Evolutionary conservation across 495 filamentous ascomycete species (phyloP).

Genomic region (Tuber umbilicatum): DNA sequence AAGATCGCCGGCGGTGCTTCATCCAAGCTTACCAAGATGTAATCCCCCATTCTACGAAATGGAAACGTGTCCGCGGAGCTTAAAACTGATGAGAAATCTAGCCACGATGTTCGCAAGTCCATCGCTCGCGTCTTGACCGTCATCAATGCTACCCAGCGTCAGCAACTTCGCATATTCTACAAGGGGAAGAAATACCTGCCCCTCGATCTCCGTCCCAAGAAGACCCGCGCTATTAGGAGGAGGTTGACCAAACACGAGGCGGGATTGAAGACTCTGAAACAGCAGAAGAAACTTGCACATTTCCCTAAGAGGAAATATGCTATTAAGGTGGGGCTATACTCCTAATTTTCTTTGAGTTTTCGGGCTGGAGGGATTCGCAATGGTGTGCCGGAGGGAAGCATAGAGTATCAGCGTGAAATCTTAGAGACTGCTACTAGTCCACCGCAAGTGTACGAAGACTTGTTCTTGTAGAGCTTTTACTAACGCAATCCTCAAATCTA

Average conservation of each 20-base stretch:
- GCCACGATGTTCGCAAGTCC: conserved; percentile 98
- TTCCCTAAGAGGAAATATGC: conserved; percentile 98
- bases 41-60: conserved; percentile 40
- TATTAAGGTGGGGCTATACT: conserved; percentile 64
- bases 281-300: conserved; percentile 87
- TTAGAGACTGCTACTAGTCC: not conserved
- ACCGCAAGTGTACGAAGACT: not conserved
- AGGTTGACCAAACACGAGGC: conserved; percentile 85
- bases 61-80: not conserved
- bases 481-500: not conserved
- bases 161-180: conserved; percentile 98
- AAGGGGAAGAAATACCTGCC: conserved; percentile 98
- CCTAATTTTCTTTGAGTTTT: conserved; percentile 2
- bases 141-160: conserved; percentile 97
- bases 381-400: too few relatives aligned
- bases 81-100: conserved; percentile 43
- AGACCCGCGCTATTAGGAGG: conserved; percentile 91
- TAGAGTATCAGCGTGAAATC: not conserved
- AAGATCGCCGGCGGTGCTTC: conserved; percentile 90
- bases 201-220: conserved; percentile 93
- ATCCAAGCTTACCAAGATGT: conserved; percentile 97
- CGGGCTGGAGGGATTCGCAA: not conserved
- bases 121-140: conserved; percentile 96
- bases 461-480: conserved; percentile 9
- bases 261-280: conserved; percentile 71